phyloP scores from a whole-genome alignment of 2,329 filamentous ascomycete species.

The Cercospora sp. region DNA sequence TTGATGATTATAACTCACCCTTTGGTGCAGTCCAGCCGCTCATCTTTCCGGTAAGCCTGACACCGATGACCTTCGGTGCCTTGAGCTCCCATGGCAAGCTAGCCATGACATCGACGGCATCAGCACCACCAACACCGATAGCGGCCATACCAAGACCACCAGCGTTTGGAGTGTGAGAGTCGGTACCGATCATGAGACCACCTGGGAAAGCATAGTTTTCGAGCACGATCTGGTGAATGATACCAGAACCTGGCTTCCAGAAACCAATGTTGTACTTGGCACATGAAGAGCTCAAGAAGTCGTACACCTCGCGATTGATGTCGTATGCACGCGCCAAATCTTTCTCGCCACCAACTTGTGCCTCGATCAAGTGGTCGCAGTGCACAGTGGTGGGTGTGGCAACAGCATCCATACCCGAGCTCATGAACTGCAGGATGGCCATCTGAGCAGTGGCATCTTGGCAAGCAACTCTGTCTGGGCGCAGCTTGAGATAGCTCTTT shows the following conservation, averaged over 20 bases:
- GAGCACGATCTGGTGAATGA: conserved; percentile 92
- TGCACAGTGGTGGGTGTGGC: conserved; percentile 95
- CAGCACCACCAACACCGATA: conserved; percentile 96
- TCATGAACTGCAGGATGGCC: conserved; percentile 99
- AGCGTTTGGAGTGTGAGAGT: conserved; percentile 96
- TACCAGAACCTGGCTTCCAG: conserved; percentile 98
- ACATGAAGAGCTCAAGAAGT: conserved; percentile 90
- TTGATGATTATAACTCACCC: conserved; percentile 56
- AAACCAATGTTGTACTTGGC: conserved; percentile 99
- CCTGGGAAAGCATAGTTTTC: conserved; percentile 99
- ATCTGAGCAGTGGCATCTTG: conserved; percentile 99
- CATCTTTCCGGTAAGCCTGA: conserved; percentile 86
- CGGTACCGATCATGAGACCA: conserved; percentile 95
- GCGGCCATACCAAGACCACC: conserved; percentile 91
- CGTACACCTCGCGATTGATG: conserved; percentile 95
- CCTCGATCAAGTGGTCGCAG: conserved; percentile 99
- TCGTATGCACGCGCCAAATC: conserved; percentile 86
- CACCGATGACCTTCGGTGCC: conserved; percentile 94
- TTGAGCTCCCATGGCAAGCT: conserved; percentile 97
- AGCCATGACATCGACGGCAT: conserved; percentile 98
- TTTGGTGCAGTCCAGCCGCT: conserved; percentile 93
- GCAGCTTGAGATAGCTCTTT: conserved; percentile 91
- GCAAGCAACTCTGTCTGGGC: conserved; percentile 96
- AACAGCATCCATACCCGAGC: conserved; percentile 90
- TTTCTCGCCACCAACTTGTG: conserved; percentile 87